These are phyloP conservation scores for Globisporangium irregulare DNA, from an alignment of 352 stramenopile genomes.

Conservation along the genomic window DNA sequence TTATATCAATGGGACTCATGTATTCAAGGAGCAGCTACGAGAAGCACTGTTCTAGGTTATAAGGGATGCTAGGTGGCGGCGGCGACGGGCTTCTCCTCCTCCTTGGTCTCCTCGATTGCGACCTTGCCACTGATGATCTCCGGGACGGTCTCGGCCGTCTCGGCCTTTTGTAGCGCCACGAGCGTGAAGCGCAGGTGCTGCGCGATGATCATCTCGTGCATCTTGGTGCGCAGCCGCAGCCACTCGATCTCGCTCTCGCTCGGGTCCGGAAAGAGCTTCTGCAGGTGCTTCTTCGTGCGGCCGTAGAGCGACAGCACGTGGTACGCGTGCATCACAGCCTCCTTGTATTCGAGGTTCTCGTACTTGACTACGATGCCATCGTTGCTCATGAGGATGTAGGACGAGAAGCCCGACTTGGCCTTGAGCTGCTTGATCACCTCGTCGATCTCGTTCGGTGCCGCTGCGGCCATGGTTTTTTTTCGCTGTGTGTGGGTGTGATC, in stretches of 20 bases:
- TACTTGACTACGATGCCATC: slow-evolving; percentile 93
- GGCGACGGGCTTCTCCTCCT: slow-evolving; percentile 49
- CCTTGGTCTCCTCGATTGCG: slow-evolving; percentile 37
- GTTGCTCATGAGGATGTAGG: slow-evolving; percentile 93
- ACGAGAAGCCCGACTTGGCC: slow-evolving; percentile 84
- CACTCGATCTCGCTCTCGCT: slow-evolving; percentile 89
- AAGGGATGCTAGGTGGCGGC: slow-evolving; percentile 17
- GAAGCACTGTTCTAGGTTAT: too few species aligned
- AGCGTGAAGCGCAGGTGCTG: slow-evolving; percentile 88
- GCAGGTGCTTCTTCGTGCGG: slow-evolving; percentile 80
- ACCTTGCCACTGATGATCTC: slow-evolving; percentile 23
- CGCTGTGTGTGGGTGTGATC: not conserved
- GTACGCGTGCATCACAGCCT: slow-evolving; percentile 90
- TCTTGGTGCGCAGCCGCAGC: slow-evolving; percentile 85
- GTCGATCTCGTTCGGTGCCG: slow-evolving; percentile 89
- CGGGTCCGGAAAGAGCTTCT: slow-evolving; percentile 84
- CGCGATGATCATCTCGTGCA: slow-evolving; percentile 92
- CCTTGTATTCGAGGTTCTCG: slow-evolving; percentile 90
- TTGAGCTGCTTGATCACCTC: slow-evolving; percentile 92
- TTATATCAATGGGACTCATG: too few species aligned
- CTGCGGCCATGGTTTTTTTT: slow-evolving; percentile 46
- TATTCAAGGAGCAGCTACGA: too few species aligned
- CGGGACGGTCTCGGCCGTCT: slow-evolving; percentile 25
- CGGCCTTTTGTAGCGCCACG: slow-evolving; percentile 77
- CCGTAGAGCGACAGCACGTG: slow-evolving; percentile 87